phyloP scores from a whole-genome alignment of 331 rosid species.

The Pyrus hybrid region DNA sequence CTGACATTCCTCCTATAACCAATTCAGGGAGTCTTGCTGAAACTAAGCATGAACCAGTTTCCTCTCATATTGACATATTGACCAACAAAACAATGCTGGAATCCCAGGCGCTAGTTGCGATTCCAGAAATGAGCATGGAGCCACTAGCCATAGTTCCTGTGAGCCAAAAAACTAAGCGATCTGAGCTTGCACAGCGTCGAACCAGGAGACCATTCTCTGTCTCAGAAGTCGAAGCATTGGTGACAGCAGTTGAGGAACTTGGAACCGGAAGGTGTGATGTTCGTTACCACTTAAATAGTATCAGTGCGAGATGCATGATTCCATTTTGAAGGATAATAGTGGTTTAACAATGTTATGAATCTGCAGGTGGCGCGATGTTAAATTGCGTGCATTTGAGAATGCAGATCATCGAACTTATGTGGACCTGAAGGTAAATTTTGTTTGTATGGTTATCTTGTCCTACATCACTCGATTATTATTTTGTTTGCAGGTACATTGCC shows the following conservation, averaged over 20 bases:
- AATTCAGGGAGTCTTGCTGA: constrained; percentile 25
- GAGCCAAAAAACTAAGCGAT: constrained; percentile 41
- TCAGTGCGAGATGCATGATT: not conserved
- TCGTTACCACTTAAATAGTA: not conserved
- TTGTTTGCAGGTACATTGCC: not conserved
- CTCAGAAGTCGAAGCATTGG: constrained; percentile 76
- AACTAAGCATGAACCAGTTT: constrained; percentile 31
- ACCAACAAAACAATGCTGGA: constrained; percentile 33
- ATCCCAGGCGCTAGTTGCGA: constrained; percentile 38
- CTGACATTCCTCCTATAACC: constrained; percentile 31
- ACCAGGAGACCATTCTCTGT: constrained; percentile 80
- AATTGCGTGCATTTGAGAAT: constrained; percentile 70
- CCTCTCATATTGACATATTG: constrained; percentile 31
- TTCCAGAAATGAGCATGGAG: constrained; percentile 36
- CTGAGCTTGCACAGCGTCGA: constrained; percentile 80
- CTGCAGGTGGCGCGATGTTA: constrained; percentile 96
- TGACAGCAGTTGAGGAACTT: constrained; percentile 71
- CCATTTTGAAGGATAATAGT: not conserved
- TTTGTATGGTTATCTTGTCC: not conserved
- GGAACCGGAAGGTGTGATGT: constrained; percentile 86
- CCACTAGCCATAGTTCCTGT: constrained; percentile 47
- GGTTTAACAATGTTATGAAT: constrained; percentile 18
- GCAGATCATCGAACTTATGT: constrained; percentile 96
- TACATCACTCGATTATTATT: not conserved
- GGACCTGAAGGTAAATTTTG: constrained; percentile 71